Evolutionary conservation across 202 grass and related monocot species (phyloP), one percentile per base, ranked within the genome.

Genomic region (Panicum virgatum): DNA sequence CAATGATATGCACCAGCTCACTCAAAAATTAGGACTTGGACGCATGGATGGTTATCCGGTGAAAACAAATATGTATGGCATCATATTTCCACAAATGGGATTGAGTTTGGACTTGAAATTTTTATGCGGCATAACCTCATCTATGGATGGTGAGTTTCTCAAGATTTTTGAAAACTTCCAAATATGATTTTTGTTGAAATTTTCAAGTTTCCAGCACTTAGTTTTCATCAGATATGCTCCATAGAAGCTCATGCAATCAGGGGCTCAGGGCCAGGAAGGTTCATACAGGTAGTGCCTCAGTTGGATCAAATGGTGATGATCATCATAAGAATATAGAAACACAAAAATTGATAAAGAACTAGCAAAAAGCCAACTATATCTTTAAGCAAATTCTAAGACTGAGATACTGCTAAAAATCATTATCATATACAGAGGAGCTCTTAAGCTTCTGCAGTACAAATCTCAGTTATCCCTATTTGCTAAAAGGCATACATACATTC

Each of bases 351-450:
- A 15, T 43, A 66, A 26, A 39, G 32, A 81, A 58, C 8, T 46
- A 56, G 51, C 39, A 62, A 72, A 61, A 68, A 30, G 14, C 20
- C 1, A 25, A 8, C 1, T 62, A 15, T 12, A 27, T 85, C 72
- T 53, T 12, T 77, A 38, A 59, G 36, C 1, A 14, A 36, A 47
- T 64, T 64, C 12, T 76, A 57, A 62, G 18, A 38, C 26, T 79
- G 20, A 50, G 18, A 1, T 36, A 79, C 68, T 86, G 51, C 73
- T 83, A 71, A 82, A 89, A 54, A 79, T 77, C 66, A 37, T 81
- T 83, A 64, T 86, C 84, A 80, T 90, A 90, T 90, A 90, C 84
- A 90, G 50, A 69, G 34, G 61, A 90, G 84, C 84, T 90, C 80
- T 86, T 80, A 47, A 90, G 69, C 62, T 86, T 77, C 61, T 56